A percentile compares a stretch with the other conserved stretches of the same genome.
Evolutionary conservation across 2,329 filamentous ascomycete species (phyloP).

Genomic region (Neonectria punicea): DNA sequence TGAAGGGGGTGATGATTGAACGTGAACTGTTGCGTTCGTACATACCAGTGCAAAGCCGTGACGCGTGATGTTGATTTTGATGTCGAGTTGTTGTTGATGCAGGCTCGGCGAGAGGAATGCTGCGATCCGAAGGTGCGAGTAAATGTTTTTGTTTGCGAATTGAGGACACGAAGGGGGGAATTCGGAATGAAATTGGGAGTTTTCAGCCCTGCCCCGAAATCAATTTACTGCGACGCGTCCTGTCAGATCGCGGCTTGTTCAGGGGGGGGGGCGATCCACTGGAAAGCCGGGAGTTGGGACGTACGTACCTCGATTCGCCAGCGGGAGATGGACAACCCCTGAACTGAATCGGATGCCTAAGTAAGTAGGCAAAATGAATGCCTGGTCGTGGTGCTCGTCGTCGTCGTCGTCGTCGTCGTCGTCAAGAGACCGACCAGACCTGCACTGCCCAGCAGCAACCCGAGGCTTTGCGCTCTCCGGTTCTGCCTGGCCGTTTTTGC

Average conservation of each 20-base stretch:
- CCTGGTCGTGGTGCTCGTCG: constrained; percentile 2
- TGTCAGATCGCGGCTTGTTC: constrained; percentile 17
- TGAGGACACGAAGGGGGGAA: constrained; percentile 16
- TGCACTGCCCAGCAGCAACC: constrained; percentile 5
- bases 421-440: neutral
- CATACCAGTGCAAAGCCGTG: neutral
- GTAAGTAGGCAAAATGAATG: constrained; percentile 2
- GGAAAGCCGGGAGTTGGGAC: neutral
- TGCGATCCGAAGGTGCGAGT: neutral
- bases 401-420: too few species aligned
- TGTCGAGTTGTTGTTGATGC: neutral
- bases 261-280: constrained; percentile 13
- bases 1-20: neutral
- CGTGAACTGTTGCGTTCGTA: neutral
- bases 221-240: constrained; percentile 21
- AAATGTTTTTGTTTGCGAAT: neutral
- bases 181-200: constrained; percentile 4
- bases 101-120: neutral
- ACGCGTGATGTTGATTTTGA: neutral
- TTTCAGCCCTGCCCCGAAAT: constrained; percentile 7
- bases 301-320: constrained; percentile 7
- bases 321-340: neutral
- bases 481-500: constrained; percentile 21
- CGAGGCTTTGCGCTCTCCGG: constrained; percentile 17
- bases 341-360: neutral